A percentile compares a stretch with the other conserved stretches of the same genome.
Evolutionary conservation across 139 green algal genomes (phyloP).

Genomic region (Chlamydomonas incerta): DNA sequence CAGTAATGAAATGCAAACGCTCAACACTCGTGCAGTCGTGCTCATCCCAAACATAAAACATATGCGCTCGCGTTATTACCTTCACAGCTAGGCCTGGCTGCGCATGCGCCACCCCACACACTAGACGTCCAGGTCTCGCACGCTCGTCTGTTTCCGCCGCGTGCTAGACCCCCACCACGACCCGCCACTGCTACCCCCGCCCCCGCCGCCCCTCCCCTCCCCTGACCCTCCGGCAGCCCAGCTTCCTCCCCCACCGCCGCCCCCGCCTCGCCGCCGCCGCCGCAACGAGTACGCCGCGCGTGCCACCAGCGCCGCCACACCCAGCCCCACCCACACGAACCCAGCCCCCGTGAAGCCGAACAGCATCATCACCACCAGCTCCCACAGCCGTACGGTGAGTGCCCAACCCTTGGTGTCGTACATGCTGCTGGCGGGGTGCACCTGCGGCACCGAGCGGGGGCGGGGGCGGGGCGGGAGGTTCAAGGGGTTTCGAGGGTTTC

Average conservation of each 20-base stretch:
- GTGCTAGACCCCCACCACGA: not conserved
- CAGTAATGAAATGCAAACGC: too few species aligned
- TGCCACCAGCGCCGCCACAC: not conserved
- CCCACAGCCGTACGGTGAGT: constrained; percentile 47
- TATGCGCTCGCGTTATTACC: too few species aligned
- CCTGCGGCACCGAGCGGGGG: too few species aligned
- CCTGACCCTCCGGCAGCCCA: not conserved
- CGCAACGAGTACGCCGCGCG: not conserved
- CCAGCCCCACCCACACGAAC: constrained; percentile 32
- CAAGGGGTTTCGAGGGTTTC: too few species aligned
- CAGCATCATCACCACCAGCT: constrained; percentile 36
- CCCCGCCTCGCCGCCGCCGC: not conserved
- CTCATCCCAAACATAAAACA: too few species aligned
- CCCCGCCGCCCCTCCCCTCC: not conserved
- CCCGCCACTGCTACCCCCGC: not conserved
- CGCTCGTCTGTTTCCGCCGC: constrained; percentile 2
- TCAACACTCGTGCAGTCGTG: too few species aligned
- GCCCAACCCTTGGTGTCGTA: constrained; percentile 33
- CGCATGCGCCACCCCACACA: too few species aligned
- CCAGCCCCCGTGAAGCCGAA: constrained; percentile 40
- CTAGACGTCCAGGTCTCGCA: constrained; percentile 20
- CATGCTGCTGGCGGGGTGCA: not conserved
- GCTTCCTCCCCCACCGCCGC: not conserved
- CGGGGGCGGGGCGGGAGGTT: too few species aligned
- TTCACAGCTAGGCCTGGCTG: too few species aligned